phyloP scores from a whole-genome alignment of 148 eudicot species.

The Salicornia ramosissima region DNA sequence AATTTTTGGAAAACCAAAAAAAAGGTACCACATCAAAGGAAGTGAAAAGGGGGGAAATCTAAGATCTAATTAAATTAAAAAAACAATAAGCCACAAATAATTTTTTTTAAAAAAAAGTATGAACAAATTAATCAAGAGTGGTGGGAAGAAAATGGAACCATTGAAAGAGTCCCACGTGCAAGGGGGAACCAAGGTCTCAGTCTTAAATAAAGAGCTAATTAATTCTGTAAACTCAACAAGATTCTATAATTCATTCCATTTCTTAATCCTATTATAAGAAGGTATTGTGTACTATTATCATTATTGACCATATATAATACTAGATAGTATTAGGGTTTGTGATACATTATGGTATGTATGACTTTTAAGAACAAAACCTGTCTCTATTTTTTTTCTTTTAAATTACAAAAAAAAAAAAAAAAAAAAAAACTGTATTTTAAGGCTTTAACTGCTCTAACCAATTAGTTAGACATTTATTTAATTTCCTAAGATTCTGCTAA shows the following conservation, averaged over 20 bases:
- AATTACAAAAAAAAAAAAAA: too few relatives aligned
- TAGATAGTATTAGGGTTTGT: constrained; percentile 1
- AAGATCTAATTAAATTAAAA: not conserved
- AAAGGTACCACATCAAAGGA: constrained; percentile 30
- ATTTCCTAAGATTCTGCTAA: not conserved
- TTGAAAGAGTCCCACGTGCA: constrained; percentile 35
- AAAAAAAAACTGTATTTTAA: too few relatives aligned
- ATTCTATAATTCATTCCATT: constrained; percentile 11
- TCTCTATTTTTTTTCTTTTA: not conserved
- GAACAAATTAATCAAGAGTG: too few relatives aligned
- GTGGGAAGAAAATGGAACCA: constrained; percentile 29
- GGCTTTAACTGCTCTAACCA: not conserved
- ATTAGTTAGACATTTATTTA: not conserved
- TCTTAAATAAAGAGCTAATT: constrained; percentile 20
- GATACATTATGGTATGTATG: constrained; percentile 19
- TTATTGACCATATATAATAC: not conserved
- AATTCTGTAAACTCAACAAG: constrained; percentile 19
- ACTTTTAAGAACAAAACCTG: not conserved
- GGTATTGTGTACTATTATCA: constrained; percentile 9
- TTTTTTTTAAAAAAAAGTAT: too few relatives aligned
- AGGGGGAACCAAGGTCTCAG: constrained; percentile 24
- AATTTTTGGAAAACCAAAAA: not conserved
- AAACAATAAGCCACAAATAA: not conserved
- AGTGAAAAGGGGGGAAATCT: constrained; percentile 14
- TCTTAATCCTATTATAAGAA: constrained; percentile 12